These are phyloP conservation scores for Auriscalpium orientale DNA, from an alignment of 768 basidiomycete species.

Conservation along the genomic window DNA sequence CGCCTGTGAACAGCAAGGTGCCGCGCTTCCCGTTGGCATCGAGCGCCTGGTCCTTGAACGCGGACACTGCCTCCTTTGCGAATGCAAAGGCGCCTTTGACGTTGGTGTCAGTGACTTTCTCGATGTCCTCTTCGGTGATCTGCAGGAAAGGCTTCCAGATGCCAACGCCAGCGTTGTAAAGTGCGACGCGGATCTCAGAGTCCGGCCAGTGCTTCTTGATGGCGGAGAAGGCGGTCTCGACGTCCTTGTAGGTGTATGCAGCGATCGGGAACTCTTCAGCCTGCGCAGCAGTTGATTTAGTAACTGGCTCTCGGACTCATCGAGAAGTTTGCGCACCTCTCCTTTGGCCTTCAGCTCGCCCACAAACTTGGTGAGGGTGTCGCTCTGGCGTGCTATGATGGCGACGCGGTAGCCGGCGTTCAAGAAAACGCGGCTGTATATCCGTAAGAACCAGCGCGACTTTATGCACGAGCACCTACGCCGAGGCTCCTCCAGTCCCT, in stretches of 20 bases:
- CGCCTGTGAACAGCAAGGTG: constrained; percentile 37
- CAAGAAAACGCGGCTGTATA: constrained; percentile 28
- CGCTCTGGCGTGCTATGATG: constrained; percentile 29
- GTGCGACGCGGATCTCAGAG: constrained; percentile 30
- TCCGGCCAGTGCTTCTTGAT: constrained; percentile 26
- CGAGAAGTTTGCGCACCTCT: constrained; percentile 20
- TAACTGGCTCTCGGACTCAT: background rate
- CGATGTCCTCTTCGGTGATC: constrained; percentile 29
- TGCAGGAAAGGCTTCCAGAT: constrained; percentile 33
- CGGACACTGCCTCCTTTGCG: constrained; percentile 24
- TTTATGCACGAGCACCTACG: constrained; percentile 22
- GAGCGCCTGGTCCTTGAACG: constrained; percentile 26
- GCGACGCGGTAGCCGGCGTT: constrained; percentile 35
- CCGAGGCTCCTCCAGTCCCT: constrained; percentile 34
- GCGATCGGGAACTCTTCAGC: constrained; percentile 31
- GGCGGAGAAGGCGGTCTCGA: constrained; percentile 25
- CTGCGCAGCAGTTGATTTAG: constrained; percentile 13
- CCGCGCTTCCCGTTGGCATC: constrained; percentile 29
- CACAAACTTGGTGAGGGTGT: constrained; percentile 26
- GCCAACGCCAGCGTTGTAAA: constrained; percentile 31
- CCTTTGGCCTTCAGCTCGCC: constrained; percentile 29
- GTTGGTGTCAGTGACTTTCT: constrained; percentile 24
- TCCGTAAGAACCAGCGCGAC: background rate
- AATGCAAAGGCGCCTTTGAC: constrained; percentile 34
- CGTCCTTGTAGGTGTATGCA: constrained; percentile 24